Evolutionary conservation across 2,329 filamentous ascomycete species (phyloP).

Genomic region (Talaromyces islandicus): DNA sequence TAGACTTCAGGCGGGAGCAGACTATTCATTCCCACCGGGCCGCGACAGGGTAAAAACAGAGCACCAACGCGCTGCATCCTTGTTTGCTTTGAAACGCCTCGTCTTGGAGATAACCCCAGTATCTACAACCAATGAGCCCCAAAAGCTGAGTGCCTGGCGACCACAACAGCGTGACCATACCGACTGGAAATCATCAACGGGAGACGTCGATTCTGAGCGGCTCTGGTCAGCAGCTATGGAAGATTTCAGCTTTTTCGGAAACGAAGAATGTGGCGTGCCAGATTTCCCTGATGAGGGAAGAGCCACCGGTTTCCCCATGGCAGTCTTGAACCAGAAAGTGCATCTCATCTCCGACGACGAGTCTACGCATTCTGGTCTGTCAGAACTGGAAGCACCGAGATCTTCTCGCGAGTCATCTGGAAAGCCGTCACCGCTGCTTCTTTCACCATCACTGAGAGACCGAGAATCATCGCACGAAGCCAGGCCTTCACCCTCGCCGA

Average conservation of each 20-base stretch:
- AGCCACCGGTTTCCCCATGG: conserved; percentile 39
- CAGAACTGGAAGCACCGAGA: conserved; percentile 12
- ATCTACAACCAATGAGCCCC: conserved; percentile 11
- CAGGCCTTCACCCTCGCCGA: conserved; percentile 4
- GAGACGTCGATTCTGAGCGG: conserved; percentile 54
- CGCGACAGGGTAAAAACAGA: conserved; percentile 45
- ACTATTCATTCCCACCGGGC: conserved; percentile 56
- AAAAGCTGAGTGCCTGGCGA: conserved; percentile 29
- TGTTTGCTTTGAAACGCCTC: conserved; percentile 52
- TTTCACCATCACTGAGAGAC: background rate
- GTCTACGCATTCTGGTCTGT: conserved; percentile 11
- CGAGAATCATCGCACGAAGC: background rate
- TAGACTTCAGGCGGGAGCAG: conserved; percentile 46
- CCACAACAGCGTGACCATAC: conserved; percentile 38
- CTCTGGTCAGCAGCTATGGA: conserved; percentile 54
- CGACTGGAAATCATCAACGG: conserved; percentile 50
- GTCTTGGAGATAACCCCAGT: conserved; percentile 49
- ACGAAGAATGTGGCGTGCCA: conserved; percentile 48
- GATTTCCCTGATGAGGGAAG: conserved; percentile 36
- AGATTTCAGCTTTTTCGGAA: conserved; percentile 58
- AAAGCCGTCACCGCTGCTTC: background rate
- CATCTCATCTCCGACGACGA: conserved; percentile 30
- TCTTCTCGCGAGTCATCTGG: conserved; percentile 4
- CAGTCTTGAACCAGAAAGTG: conserved; percentile 38
- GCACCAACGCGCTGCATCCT: conserved; percentile 42